Percentiles rank a stretch among this genome's conserved stretches.
These are phyloP conservation scores for Bertia moriformis DNA, from an alignment of 2,329 filamentous ascomycete genomes.

Conservation along the genomic window DNA sequence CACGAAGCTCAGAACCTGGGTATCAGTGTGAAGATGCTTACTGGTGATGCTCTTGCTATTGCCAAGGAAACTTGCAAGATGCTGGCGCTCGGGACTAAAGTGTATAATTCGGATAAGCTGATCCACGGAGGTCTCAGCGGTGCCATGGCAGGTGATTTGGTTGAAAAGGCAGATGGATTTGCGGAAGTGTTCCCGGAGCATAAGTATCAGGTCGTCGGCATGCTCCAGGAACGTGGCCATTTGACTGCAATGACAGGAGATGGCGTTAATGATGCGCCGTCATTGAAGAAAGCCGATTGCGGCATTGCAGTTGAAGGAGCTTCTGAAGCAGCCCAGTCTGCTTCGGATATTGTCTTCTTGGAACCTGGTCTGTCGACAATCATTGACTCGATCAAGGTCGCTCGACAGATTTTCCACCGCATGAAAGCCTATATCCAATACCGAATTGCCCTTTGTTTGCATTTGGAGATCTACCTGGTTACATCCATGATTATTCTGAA, in stretches of 20 bases:
- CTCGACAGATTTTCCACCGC: constrained; percentile 63
- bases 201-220: constrained; percentile 65
- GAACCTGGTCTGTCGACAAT: constrained; percentile 59
- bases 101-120: constrained; percentile 67
- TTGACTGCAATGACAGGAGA: constrained; percentile 66
- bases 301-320: constrained; percentile 62
- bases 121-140: constrained; percentile 64
- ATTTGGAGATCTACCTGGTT: constrained; percentile 63
- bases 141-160: constrained; percentile 61
- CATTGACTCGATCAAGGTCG: constrained; percentile 59
- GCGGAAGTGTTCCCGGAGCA: constrained; percentile 64
- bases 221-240: constrained; percentile 60
- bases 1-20: constrained; percentile 62
- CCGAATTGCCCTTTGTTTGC: constrained; percentile 61
- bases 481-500: constrained; percentile 70
- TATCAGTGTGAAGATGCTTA: constrained; percentile 70
- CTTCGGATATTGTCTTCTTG: constrained; percentile 62
- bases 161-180: constrained; percentile 61
- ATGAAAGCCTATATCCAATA: constrained; percentile 70
- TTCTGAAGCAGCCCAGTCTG: constrained; percentile 58
- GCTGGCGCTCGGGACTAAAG: constrained; percentile 65
- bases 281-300: constrained; percentile 61
- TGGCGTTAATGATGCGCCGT: constrained; percentile 62
- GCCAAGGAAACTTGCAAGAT: constrained; percentile 74
- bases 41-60: constrained; percentile 66